Evolutionary conservation across 345 rosid genomes (phyloP).

Genomic region (Eutrema yunnanense): DNA sequence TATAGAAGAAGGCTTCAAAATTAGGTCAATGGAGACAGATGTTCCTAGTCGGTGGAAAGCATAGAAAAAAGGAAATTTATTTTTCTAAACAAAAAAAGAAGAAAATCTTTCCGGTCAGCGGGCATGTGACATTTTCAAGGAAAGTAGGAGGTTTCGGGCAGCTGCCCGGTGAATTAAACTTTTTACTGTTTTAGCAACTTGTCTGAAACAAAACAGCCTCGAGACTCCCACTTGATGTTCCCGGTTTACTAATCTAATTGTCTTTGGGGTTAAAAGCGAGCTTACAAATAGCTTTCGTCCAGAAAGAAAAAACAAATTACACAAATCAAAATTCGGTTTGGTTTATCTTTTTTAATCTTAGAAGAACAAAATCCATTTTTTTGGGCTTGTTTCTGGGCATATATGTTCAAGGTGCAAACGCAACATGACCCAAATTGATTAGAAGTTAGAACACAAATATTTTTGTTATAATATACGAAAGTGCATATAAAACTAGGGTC

Average conservation of each 20-base stretch:
- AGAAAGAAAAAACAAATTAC: not conserved
- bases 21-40: slow-evolving; percentile 23
- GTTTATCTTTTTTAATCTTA: no score
- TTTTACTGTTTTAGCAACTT: slow-evolving; percentile 8
- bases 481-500: no score
- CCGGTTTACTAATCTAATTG: slow-evolving; percentile 4
- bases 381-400: no score
- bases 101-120: slow-evolving; percentile 9
- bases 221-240: not conserved
- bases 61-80: not conserved
- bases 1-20: slow-evolving; percentile 23
- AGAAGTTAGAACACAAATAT: no score
- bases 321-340: no score
- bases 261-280: not conserved
- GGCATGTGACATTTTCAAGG: slow-evolving; percentile 3
- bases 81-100: not conserved
- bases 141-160: no score
- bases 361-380: no score
- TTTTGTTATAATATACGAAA: no score
- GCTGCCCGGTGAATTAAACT: not conserved
- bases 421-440: no score
- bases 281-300: not conserved
- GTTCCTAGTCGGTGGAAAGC: not conserved
- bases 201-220: slow-evolving; percentile 1
- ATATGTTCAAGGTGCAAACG: no score